Percentiles rank a stretch among this genome's conserved stretches.
Conservation (phyloP, 371 early-diverging fungal genomes). For the Lichtheimia ramosa region DNA sequence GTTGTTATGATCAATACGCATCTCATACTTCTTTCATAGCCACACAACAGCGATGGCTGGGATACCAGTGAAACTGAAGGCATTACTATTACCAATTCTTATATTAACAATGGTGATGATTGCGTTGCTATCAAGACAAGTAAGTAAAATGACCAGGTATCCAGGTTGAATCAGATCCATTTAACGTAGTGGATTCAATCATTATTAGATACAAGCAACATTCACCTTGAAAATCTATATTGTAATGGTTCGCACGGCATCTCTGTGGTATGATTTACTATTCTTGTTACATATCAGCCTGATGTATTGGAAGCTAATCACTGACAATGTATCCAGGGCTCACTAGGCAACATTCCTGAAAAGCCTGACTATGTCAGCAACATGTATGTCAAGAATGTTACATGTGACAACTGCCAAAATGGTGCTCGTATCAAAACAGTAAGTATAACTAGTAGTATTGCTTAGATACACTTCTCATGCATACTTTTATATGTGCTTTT, state of each 20-base stretch:
- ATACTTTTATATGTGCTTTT: background rate
- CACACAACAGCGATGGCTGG: constrained; percentile 26
- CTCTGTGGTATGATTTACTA: constrained; percentile 10
- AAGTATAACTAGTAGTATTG: background rate
- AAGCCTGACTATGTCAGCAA: constrained; percentile 17
- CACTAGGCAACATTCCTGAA: constrained; percentile 17
- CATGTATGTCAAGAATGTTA: constrained; percentile 19
- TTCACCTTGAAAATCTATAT: constrained; percentile 17
- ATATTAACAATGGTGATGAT: constrained; percentile 25
- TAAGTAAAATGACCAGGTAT: background rate
- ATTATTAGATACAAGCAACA: constrained; percentile 15
- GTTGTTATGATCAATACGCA: background rate
- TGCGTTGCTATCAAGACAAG: constrained; percentile 23
- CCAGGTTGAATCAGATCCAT: background rate
- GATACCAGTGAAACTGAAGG: constrained; percentile 12
- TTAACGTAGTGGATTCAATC: no score
- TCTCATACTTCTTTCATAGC: background rate
- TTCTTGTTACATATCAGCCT: background rate
- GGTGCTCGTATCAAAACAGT: constrained; percentile 26
- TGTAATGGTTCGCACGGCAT: constrained; percentile 31
- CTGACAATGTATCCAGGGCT: constrained; percentile 6
- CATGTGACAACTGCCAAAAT: constrained; percentile 17
- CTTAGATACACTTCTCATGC: background rate
- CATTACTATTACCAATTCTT: constrained; percentile 18
- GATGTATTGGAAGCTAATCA: background rate